Conservation (phyloP, 2,329 filamentous ascomycete genomes). For the Diplodia scrobiculata region DNA sequence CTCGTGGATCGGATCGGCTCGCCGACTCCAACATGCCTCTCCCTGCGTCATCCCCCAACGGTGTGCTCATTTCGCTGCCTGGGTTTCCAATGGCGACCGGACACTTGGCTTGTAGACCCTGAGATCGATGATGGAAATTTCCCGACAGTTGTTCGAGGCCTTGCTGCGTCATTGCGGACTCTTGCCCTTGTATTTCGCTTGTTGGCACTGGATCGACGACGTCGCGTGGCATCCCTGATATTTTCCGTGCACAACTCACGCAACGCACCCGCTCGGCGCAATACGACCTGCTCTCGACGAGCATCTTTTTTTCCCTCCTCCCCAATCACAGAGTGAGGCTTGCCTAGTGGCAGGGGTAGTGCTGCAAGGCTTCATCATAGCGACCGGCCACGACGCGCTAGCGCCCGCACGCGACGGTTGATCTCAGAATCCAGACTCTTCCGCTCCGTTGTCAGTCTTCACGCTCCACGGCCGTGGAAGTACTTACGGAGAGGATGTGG, state of each 20-base stretch:
- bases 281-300: conserved; percentile 3
- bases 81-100: not conserved
- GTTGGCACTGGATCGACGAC: conserved; percentile 5
- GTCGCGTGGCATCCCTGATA: conserved; percentile 15
- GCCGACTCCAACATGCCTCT: not conserved
- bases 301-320: not conserved
- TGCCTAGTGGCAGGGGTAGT: conserved; percentile 7
- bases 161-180: conserved; percentile 21
- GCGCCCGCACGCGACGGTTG: conserved; percentile 12
- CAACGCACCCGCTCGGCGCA: conserved; percentile 9
- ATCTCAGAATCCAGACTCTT: conserved; percentile 13
- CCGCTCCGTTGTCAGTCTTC: not conserved
- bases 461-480: not conserved
- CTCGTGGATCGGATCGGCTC: conserved; percentile 19
- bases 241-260: conserved; percentile 8
- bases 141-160: not conserved
- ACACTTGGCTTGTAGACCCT: conserved; percentile 18
- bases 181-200: not conserved
- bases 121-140: conserved; percentile 8
- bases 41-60: conserved; percentile 16
- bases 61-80: not conserved
- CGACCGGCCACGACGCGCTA: conserved; percentile 5
- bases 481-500: not conserved
- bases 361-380: conserved; percentile 25
- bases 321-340: conserved; percentile 23